Conservation (phyloP, 2,329 filamentous ascomycete genomes). For the Exophiala sp. region DNA sequence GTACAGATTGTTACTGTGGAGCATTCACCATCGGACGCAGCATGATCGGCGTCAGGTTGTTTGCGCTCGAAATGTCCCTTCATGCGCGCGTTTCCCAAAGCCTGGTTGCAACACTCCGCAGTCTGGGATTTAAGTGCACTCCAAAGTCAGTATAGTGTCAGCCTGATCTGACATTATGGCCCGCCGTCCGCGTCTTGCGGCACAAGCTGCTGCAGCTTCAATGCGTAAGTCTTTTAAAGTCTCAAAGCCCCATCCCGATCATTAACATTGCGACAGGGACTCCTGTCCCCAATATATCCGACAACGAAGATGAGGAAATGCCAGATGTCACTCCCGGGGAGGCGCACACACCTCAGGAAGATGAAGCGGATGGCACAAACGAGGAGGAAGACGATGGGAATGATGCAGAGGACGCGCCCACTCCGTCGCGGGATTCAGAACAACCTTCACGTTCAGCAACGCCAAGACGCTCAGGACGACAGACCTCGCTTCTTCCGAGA, state of each 20-base stretch:
- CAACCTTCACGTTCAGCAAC: slow-evolving; percentile 46
- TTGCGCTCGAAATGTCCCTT: slow-evolving; percentile 36
- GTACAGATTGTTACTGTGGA: not conserved
- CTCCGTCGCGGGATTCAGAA: slow-evolving; percentile 39
- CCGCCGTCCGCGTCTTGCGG: slow-evolving; percentile 42
- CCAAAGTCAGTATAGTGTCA: not conserved
- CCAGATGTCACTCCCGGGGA: slow-evolving; percentile 35
- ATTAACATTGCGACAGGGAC: slow-evolving; percentile 34
- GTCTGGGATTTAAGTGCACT: not conserved
- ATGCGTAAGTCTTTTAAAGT: slow-evolving; percentile 35
- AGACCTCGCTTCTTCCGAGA: slow-evolving; percentile 42
- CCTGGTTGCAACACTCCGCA: not conserved
- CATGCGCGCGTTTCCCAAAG: slow-evolving; percentile 38
- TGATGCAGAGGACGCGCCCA: slow-evolving; percentile 42
- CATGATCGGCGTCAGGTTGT: not conserved
- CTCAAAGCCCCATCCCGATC: not conserved
- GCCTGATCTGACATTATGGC: slow-evolving; percentile 34
- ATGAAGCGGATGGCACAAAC: slow-evolving; percentile 32
- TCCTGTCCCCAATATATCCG: slow-evolving; percentile 37
- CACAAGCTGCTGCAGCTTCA: slow-evolving; percentile 44
- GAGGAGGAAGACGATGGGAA: slow-evolving; percentile 32
- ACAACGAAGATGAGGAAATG: slow-evolving; percentile 45
- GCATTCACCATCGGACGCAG: not conserved
- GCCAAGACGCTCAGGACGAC: slow-evolving; percentile 45
- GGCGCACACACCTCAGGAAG: slow-evolving; percentile 32